Percentiles rank a stretch among this genome's conserved stretches.
These are phyloP conservation scores for Candida sojae DNA, from an alignment of 1,139 yeast species.

Conservation along the genomic window DNA sequence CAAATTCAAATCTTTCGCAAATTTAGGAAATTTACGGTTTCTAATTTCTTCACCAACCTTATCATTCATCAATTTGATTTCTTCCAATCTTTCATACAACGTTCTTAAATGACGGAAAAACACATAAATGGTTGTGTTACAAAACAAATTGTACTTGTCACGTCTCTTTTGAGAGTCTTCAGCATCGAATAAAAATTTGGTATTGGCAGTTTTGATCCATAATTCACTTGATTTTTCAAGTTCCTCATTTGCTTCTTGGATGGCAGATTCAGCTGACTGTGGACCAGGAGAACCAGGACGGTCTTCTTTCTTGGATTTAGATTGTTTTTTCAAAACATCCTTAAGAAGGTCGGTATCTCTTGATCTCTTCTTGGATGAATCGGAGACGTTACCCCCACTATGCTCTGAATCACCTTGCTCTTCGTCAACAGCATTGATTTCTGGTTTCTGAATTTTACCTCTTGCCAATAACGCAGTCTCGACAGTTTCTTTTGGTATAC, in stretches of 20 bases:
- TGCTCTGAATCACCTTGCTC: constrained; percentile 15
- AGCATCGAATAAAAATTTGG: constrained; percentile 30
- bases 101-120: constrained; percentile 87
- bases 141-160: constrained; percentile 73
- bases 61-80: constrained; percentile 68
- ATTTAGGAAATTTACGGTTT: constrained; percentile 67
- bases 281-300: constrained; percentile 33
- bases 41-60: constrained; percentile 73
- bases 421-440: constrained; percentile 13
- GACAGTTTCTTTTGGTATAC: constrained; percentile 41
- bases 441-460: constrained; percentile 17
- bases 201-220: constrained; percentile 58
- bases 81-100: constrained; percentile 75
- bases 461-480: constrained; percentile 28
- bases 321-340: constrained; percentile 73
- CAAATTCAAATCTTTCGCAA: constrained; percentile 86
- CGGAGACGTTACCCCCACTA: constrained; percentile 9
- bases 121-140: constrained; percentile 88
- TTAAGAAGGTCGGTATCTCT: constrained; percentile 68
- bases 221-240: constrained; percentile 64
- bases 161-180: constrained; percentile 30
- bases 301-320: constrained; percentile 48
- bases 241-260: constrained; percentile 39
- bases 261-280: constrained; percentile 34
- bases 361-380: constrained; percentile 47